Evolutionary conservation across 441 rosid species (phyloP).

Genomic region (Macaranga tanarius): DNA sequence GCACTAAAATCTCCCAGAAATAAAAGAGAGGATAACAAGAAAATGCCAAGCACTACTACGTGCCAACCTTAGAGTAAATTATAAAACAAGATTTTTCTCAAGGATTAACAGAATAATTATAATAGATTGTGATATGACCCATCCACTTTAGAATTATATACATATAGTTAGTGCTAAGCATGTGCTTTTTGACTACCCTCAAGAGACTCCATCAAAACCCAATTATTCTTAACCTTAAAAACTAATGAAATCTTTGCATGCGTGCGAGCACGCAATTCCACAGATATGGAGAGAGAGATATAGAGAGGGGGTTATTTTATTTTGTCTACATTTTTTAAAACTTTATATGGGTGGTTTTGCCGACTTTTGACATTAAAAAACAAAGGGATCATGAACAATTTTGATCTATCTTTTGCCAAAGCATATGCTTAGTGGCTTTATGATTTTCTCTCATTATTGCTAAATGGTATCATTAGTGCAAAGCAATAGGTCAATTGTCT

Average conservation of each 20-base stretch:
- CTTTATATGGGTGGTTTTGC: neutral
- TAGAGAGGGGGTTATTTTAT: no score
- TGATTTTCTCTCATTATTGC: no score
- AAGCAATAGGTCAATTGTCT: no score
- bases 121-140: no score
- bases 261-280: slow-evolving; percentile 10
- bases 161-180: neutral
- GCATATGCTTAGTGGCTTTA: no score
- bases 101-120: no score
- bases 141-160: neutral
- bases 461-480: no score
- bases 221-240: slow-evolving; percentile 5
- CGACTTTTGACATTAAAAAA: neutral
- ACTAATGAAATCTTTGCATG: slow-evolving; percentile 6
- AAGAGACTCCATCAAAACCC: neutral
- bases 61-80: no score
- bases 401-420: neutral
- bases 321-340: neutral
- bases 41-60: no score
- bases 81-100: no score
- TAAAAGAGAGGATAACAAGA: no score
- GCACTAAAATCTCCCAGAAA: no score
- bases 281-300: slow-evolving; percentile 5
- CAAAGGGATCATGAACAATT: neutral
- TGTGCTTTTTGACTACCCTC: slow-evolving; percentile 13